Conservation (phyloP, 192 early-diverging fungal genomes). For the Linnemannia schmuckeri region DNA sequence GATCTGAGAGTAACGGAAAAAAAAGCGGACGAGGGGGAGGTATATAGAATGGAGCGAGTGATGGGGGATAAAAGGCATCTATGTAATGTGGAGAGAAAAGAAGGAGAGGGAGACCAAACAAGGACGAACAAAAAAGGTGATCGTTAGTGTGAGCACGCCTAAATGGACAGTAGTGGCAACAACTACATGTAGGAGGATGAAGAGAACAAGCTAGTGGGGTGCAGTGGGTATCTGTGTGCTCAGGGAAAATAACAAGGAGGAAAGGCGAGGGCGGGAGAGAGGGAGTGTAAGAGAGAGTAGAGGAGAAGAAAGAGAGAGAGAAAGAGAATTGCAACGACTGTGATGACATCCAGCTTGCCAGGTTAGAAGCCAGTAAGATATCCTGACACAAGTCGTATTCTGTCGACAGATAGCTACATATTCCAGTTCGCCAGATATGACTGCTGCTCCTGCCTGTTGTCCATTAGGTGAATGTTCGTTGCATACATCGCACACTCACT, state of each 20-base stretch:
- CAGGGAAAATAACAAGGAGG: no score
- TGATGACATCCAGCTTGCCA: background rate
- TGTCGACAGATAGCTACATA: background rate
- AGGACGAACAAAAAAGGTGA: background rate
- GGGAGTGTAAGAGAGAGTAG: background rate
- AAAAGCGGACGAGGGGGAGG: background rate
- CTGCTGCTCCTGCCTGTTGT: background rate
- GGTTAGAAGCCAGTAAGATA: background rate
- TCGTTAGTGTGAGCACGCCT: background rate
- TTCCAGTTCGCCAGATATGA: background rate
- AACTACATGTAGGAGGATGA: background rate
- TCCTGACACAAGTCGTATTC: background rate
- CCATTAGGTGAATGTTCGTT: background rate
- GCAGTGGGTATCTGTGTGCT: background rate
- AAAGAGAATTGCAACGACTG: background rate
- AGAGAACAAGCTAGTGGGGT: background rate
- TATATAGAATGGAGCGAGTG: background rate
- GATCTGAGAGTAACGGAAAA: background rate
- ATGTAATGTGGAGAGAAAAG: background rate
- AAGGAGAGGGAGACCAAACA: background rate
- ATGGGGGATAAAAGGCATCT: background rate
- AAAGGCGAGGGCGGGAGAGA: background rate
- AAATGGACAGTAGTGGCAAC: background rate
- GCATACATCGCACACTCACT: background rate
- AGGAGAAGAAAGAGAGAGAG: background rate